Evolutionary conservation across 2,329 filamentous ascomycete species (phyloP).

Genomic region (Tolypocladium ovalisporum): DNA sequence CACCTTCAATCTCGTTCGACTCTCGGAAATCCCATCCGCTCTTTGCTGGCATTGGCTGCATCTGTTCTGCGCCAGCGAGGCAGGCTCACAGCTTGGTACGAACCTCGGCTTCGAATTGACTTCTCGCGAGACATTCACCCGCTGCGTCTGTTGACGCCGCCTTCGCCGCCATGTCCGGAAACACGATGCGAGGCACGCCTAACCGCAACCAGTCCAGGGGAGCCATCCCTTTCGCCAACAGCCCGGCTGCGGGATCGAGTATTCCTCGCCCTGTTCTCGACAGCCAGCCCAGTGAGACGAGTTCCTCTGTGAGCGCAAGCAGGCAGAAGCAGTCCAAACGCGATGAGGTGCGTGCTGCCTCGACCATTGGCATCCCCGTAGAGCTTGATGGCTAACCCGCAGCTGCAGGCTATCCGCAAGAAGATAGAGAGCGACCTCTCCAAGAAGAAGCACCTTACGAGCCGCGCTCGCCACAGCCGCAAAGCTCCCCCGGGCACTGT

Average conservation of each 20-base stretch:
- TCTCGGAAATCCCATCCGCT: not conserved
- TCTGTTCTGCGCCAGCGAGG: not conserved
- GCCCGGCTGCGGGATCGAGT: slow-evolving; percentile 44
- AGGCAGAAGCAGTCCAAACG: slow-evolving; percentile 93
- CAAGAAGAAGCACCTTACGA: slow-evolving; percentile 83
- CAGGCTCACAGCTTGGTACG: not conserved
- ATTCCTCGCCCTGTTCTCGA: slow-evolving; percentile 68
- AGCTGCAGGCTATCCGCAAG: slow-evolving; percentile 72
- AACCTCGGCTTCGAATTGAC: not conserved
- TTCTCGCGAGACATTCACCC: not conserved
- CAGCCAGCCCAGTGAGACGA: slow-evolving; percentile 43
- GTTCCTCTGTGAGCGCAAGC: slow-evolving; percentile 77
- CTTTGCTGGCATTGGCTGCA: not conserved
- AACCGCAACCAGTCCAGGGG: slow-evolving; percentile 49
- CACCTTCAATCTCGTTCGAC: not conserved
- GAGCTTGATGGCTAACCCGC: slow-evolving; percentile 1
- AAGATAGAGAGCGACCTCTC: slow-evolving; percentile 96
- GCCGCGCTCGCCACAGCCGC: slow-evolving; percentile 71
- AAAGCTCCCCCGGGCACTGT: slow-evolving; percentile 96
- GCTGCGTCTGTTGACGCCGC: slow-evolving; percentile 7
- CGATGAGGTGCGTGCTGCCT: slow-evolving; percentile 71
- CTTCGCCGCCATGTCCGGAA: slow-evolving; percentile 39
- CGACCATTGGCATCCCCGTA: not conserved
- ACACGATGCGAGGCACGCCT: slow-evolving; percentile 61
- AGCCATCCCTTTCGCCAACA: slow-evolving; percentile 49